Percentiles rank a stretch among this genome's conserved stretches.
phyloP scores from a whole-genome alignment of 345 rosid species.

The Lagerstroemia speciosa region DNA sequence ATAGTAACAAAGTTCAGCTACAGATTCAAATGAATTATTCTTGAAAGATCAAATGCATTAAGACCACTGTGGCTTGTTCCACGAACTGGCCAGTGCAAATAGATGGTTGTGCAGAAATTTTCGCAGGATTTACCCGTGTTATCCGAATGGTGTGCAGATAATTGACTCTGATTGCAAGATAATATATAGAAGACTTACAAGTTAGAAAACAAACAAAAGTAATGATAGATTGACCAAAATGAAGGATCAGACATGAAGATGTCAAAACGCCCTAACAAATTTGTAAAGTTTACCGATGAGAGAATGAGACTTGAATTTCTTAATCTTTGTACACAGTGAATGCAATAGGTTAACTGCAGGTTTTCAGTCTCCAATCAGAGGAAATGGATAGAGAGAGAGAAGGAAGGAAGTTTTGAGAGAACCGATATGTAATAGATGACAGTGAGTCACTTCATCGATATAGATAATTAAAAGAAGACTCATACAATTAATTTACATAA shows the following conservation, averaged over 20 bases:
- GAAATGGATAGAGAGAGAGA: not conserved
- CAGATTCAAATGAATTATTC: no score
- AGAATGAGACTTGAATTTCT: no score
- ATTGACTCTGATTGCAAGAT: no score
- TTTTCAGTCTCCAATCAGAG: constrained; percentile 1
- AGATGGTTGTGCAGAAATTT: no score
- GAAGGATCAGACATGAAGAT: not conserved
- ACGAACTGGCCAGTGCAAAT: no score
- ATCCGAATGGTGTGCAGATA: no score
- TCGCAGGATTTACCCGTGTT: no score
- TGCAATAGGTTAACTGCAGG: constrained; percentile 6
- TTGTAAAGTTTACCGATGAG: no score
- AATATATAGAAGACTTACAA: no score
- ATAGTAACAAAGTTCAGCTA: not conserved
- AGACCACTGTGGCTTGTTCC: no score
- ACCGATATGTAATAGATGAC: not conserved
- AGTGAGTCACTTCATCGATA: not conserved
- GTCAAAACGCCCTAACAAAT: not conserved
- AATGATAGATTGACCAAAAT: no score
- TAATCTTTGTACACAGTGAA: not conserved
- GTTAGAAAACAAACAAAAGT: no score
- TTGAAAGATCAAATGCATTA: not conserved
- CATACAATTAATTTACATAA: not conserved
- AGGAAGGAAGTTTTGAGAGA: not conserved
- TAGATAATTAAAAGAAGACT: not conserved